Conservation (phyloP, 139 green algal species). For the Coccomyxa sp. region DNA sequence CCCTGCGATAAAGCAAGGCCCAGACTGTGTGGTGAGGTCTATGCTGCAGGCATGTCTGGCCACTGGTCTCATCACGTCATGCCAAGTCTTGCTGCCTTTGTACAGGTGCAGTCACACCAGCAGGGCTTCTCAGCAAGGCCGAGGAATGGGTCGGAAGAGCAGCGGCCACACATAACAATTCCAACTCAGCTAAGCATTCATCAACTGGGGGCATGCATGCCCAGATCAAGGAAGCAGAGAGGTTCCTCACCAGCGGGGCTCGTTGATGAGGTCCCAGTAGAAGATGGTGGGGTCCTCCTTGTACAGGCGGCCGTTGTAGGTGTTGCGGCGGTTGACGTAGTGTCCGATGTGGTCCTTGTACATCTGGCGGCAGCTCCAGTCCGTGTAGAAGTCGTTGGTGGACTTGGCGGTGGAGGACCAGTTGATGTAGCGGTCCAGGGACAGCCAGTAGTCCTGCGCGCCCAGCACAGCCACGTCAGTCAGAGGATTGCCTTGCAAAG, state of each 20-base stretch:
- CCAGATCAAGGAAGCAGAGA: neutral
- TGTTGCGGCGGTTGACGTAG: conserved; percentile 31
- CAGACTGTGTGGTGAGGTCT: neutral
- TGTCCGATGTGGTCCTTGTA: conserved; percentile 31
- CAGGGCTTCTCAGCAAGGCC: too few species aligned
- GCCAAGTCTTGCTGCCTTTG: too few species aligned
- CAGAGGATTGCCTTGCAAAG: too few species aligned
- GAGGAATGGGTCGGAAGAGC: neutral
- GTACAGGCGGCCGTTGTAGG: conserved; percentile 39
- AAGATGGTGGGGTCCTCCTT: conserved; percentile 42
- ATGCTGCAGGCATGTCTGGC: too few species aligned
- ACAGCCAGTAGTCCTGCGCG: conserved; percentile 7
- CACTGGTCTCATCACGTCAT: too few species aligned
- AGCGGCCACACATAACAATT: too few species aligned
- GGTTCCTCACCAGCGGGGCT: conserved; percentile 23
- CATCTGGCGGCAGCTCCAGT: conserved; percentile 15
- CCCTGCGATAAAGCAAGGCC: neutral
- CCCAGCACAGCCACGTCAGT: neutral
- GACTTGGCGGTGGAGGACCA: neutral
- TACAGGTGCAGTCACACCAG: too few species aligned
- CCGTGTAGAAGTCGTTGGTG: conserved; percentile 40
- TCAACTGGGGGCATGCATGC: too few species aligned
- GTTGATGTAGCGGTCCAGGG: neutral
- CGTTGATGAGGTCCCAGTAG: conserved; percentile 56
- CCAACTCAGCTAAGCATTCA: too few species aligned